Evolutionary conservation across 768 basidiomycete species (phyloP).

Genomic region (Scleroderma citrinum): DNA sequence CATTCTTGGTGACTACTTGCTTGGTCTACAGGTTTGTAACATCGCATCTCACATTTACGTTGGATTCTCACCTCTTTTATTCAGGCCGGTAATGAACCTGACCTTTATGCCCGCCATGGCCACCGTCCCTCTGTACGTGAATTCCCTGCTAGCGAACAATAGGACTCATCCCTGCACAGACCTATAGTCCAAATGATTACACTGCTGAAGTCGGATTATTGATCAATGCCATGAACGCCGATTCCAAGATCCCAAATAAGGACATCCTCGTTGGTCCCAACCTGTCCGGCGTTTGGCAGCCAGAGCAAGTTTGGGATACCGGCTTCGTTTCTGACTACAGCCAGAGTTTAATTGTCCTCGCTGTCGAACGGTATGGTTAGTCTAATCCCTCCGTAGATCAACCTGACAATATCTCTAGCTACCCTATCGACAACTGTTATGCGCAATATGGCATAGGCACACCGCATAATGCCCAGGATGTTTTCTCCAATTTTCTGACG

Average conservation of each 20-base stretch:
- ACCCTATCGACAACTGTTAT: constrained; percentile 59
- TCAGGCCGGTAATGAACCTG: constrained; percentile 75
- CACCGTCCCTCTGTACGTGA: constrained; percentile 22
- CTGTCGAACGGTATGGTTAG: constrained; percentile 47
- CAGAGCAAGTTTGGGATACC: constrained; percentile 47
- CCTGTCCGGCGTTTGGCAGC: constrained; percentile 50
- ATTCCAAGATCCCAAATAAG: constrained; percentile 33
- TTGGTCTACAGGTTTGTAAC: constrained; percentile 46
- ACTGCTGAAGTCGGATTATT: constrained; percentile 46
- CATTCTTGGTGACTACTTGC: constrained; percentile 58
- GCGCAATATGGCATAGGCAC: constrained; percentile 40
- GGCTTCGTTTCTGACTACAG: constrained; percentile 42
- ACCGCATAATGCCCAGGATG: constrained; percentile 36
- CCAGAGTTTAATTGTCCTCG: constrained; percentile 37
- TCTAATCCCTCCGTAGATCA: not conserved
- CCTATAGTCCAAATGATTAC: constrained; percentile 36
- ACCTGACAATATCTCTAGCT: constrained; percentile 32
- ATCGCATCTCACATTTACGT: not conserved
- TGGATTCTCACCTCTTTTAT: not conserved
- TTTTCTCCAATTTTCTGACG: constrained; percentile 43
- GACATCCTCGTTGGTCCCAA: constrained; percentile 59
- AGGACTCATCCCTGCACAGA: constrained; percentile 13
- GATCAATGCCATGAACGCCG: constrained; percentile 36
- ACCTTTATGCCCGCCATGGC: constrained; percentile 52
- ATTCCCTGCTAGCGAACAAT: no score